phyloP scores from a whole-genome alignment of 176 grass and related monocot genomes.

The Aegilops sharonensis region DNA sequence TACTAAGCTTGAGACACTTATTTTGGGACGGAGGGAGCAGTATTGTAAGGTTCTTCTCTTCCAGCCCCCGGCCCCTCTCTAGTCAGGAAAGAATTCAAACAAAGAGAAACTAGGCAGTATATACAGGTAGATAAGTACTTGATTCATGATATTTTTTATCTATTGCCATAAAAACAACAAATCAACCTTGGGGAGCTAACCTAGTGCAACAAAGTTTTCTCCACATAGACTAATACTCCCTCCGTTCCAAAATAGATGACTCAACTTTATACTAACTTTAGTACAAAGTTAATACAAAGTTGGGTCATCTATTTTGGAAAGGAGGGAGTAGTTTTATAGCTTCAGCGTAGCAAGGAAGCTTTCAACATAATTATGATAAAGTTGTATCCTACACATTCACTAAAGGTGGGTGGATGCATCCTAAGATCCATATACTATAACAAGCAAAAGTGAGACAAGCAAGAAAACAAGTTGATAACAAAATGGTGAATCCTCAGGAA shows the following conservation, averaged over 20 bases:
- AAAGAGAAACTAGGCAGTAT: neutral
- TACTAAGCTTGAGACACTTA: too few relatives aligned
- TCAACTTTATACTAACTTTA: too few relatives aligned
- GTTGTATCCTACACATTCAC: neutral
- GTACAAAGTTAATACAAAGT: too few relatives aligned
- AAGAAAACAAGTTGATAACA: neutral
- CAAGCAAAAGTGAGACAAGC: neutral
- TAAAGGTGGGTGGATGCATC: neutral
- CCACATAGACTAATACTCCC: neutral
- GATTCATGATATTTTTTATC: neutral
- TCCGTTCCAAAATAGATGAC: too few relatives aligned
- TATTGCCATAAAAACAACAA: neutral
- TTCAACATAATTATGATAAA: neutral
- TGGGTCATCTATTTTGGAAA: too few relatives aligned
- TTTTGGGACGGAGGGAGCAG: too few relatives aligned
- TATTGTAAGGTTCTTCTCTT: too few relatives aligned
- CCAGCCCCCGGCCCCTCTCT: too few relatives aligned
- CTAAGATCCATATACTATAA: neutral
- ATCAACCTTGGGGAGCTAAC: neutral
- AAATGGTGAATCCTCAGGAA: neutral
- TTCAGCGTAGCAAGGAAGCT: neutral
- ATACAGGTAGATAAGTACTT: neutral
- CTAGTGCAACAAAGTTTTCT: constrained; percentile 3
- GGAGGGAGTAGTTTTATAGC: neutral
- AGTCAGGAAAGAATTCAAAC: too few relatives aligned